Conservation (phyloP, 495 filamentous ascomycete species). For the Aspergillus campestris region DNA sequence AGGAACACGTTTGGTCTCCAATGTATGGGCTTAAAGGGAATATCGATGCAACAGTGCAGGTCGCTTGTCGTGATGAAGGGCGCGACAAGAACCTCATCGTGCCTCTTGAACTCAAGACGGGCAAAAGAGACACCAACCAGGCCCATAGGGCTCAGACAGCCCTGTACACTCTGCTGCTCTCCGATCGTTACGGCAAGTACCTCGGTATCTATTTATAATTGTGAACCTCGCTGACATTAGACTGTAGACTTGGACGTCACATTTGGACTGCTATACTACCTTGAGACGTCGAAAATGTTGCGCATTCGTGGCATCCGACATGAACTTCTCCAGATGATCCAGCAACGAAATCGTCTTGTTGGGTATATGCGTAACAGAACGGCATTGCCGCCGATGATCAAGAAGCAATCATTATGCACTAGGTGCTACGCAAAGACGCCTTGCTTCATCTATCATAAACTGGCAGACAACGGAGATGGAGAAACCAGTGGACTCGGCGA, state of each 20-base stretch:
- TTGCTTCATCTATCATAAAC: constrained; percentile 90
- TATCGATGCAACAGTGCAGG: constrained; percentile 94
- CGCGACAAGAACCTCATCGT: constrained; percentile 64
- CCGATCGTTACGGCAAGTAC: constrained; percentile 73
- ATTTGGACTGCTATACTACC: constrained; percentile 88
- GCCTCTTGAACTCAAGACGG: constrained; percentile 92
- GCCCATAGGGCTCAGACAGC: constrained; percentile 88
- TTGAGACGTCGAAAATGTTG: constrained; percentile 77
- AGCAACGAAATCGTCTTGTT: constrained; percentile 85
- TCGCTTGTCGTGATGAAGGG: constrained; percentile 62
- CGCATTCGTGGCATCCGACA: constrained; percentile 75
- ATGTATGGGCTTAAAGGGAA: constrained; percentile 96
- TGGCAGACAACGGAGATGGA: constrained; percentile 75
- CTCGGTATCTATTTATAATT: too few species aligned
- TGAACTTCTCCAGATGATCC: constrained; percentile 90
- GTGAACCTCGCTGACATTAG: too few species aligned
- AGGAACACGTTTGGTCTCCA: constrained; percentile 96
- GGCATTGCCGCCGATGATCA: constrained; percentile 77
- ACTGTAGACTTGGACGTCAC: constrained; percentile 67
- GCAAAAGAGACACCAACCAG: constrained; percentile 62
- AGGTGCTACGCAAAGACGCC: constrained; percentile 80
- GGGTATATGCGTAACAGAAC: constrained; percentile 73
- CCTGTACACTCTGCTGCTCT: constrained; percentile 85
- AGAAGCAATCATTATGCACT: constrained; percentile 63
- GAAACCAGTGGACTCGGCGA: constrained; percentile 69